Evolutionary conservation across 345 rosid genomes (phyloP).

Genomic region (Dipteronia dyeriana): DNA sequence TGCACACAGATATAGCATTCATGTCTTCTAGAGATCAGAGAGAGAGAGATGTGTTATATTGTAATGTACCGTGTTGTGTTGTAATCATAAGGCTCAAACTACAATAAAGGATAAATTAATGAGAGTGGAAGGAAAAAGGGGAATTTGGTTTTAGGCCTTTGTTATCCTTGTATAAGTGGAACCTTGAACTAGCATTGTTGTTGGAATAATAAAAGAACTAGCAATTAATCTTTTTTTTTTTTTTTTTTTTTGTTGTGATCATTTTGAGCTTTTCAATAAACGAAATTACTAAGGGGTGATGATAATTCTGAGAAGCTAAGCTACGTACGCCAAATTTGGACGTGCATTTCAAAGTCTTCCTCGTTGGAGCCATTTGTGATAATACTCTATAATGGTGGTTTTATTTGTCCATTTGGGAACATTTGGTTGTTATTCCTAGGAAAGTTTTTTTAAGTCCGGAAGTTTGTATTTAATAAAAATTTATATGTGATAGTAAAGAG

Average conservation of each 20-base stretch:
- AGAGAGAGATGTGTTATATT: too few species aligned
- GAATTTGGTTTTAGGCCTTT: background rate
- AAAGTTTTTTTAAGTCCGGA: background rate
- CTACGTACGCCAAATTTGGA: background rate
- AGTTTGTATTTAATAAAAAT: too few species aligned
- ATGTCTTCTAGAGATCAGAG: background rate
- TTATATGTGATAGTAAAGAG: too few species aligned
- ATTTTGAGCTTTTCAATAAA: background rate
- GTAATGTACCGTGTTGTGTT: too few species aligned
- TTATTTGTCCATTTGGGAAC: background rate
- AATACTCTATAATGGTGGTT: background rate
- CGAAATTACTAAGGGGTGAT: background rate
- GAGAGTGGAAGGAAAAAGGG: constrained; percentile 11
- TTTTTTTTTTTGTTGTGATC: too few species aligned
- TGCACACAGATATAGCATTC: constrained; percentile 16
- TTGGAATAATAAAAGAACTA: constrained; percentile 19
- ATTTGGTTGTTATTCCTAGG: background rate
- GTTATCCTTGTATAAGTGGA: background rate
- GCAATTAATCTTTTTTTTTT: background rate
- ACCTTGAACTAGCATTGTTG: background rate
- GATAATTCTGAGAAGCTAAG: background rate
- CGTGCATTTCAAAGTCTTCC: background rate
- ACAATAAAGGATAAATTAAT: background rate
- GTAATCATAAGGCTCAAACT: background rate
- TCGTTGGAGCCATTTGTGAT: background rate